Base-by-base conservation (phyloP, 345 rosid genomes). In the Citrus sp. region DNA sequence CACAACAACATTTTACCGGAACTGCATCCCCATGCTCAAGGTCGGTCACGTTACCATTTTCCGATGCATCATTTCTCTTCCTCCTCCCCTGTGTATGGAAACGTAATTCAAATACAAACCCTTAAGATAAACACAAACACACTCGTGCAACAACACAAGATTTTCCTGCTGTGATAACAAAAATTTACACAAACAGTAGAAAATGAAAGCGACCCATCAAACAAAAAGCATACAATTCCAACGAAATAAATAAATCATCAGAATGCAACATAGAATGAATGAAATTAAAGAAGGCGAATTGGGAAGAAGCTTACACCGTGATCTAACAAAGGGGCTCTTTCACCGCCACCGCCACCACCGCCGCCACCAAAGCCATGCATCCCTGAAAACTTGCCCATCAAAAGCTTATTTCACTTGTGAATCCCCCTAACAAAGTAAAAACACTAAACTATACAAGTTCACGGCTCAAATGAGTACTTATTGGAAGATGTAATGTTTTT, bases 251-350 rank as follows among this genome's bases (percentile, higher is more conserved):
- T 34, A 28, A 9, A 34, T 55, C 38, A 40, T 56, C 54, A 67
- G 38, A 42, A 62, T 24, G 61, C 24, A 62, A 24, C 74, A 54
- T 51, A 4, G 19, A 18, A 24, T 37, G 58, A 59, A 24, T 46
- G n/a, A 28, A 13, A 40, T 3, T 9, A 9, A 21, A 22, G 22
- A 1, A 46, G 58, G 22, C 2, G 22, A 21, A 30, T 32, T 13
- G 22, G 34, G 3, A 51, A 59, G 4, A 25, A 59, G 60, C 87
- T 61, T 80, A 85, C 87, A 60, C 83, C 81, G 61, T 77, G 79
- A 55, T 59, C 85, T 22, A 85, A 74, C 46, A 85, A 81, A 60
- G 87, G 87, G 69, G 79, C 76, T 79, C 87, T 79, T 55, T 81
- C 87, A 5, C 58, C 19, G 58, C 56, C 56, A 64, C 79, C 73